These are phyloP conservation scores for Cladosporium sp. DNA, from an alignment of 2,329 filamentous ascomycete species.

Conservation along the genomic window DNA sequence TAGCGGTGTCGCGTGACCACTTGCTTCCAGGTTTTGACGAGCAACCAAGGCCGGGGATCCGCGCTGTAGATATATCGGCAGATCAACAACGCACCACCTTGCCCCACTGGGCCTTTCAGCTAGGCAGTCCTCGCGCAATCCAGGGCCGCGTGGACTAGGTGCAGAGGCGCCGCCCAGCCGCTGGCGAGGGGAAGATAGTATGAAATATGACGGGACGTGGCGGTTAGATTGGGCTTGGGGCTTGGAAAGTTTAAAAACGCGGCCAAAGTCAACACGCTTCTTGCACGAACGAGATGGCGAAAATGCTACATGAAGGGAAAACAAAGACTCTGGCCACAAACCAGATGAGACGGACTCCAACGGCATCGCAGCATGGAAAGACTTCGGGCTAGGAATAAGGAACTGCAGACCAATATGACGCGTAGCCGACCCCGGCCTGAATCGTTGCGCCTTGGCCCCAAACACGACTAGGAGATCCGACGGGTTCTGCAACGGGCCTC, in stretches of 20 bases:
- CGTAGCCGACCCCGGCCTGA: background rate
- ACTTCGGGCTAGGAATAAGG: background rate
- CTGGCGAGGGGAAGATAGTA: background rate
- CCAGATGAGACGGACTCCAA: background rate
- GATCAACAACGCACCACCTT: no score
- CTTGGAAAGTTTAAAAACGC: background rate
- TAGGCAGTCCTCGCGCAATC: no score
- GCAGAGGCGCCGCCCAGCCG: background rate
- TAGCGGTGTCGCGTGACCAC: conserved; percentile 3
- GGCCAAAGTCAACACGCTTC: background rate
- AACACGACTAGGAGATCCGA: no score
- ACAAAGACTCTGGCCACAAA: background rate
- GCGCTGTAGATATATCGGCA: no score
- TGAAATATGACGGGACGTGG: background rate
- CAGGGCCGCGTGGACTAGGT: conserved; percentile 5
- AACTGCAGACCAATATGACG: conserved; percentile 4
- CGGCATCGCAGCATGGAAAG: background rate
- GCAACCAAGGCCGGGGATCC: background rate
- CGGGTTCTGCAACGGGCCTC: no score
- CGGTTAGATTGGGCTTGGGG: background rate
- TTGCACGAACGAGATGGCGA: background rate
- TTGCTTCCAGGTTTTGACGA: background rate
- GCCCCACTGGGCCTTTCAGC: no score
- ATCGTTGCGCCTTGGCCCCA: conserved; percentile 10
- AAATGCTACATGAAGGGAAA: background rate